Percentiles rank a stretch among this genome's conserved stretches.
Evolutionary conservation across 2,329 filamentous ascomycete species (phyloP).

Genomic region (Calonectria naviculata): DNA sequence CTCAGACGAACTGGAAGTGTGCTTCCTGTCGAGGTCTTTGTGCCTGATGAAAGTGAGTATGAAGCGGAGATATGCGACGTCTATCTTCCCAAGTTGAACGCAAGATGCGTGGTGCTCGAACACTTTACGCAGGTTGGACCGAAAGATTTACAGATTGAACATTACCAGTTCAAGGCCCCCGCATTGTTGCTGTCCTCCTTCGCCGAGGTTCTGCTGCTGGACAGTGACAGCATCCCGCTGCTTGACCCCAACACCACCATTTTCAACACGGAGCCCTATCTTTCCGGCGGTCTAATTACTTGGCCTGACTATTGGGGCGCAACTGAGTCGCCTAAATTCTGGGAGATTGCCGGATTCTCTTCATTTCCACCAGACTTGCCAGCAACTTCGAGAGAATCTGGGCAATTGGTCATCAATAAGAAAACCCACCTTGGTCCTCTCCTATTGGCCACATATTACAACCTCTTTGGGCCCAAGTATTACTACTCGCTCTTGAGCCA

Average conservation of each 20-base stretch:
- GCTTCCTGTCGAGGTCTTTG: conserved; percentile 22
- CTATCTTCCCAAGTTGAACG: conserved; percentile 18
- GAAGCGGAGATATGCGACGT: conserved; percentile 12
- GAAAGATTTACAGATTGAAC: background rate
- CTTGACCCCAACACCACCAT: conserved; percentile 10
- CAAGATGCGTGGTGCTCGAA: conserved; percentile 18
- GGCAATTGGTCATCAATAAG: conserved; percentile 22
- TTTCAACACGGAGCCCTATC: conserved; percentile 16
- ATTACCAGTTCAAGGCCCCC: conserved; percentile 21
- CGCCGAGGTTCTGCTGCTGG: conserved; percentile 19
- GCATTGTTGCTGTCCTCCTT: conserved; percentile 21
- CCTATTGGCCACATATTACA: conserved; percentile 23
- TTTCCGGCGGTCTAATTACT: conserved; percentile 8
- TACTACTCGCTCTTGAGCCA: conserved; percentile 21
- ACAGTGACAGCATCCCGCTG: conserved; percentile 24
- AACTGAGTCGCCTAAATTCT: conserved; percentile 20
- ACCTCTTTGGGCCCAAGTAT: conserved; percentile 14
- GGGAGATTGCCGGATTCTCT: conserved; percentile 15
- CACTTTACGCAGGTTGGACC: background rate
- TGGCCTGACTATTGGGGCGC: conserved; percentile 23
- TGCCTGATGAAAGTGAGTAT: conserved; percentile 16
- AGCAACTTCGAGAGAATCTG: conserved; percentile 14
- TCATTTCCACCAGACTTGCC: conserved; percentile 12
- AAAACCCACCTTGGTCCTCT: conserved; percentile 10
- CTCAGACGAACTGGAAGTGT: conserved; percentile 16